Evolutionary conservation across 2,329 filamentous ascomycete species (phyloP).

Genomic region (Alternaria longipes): DNA sequence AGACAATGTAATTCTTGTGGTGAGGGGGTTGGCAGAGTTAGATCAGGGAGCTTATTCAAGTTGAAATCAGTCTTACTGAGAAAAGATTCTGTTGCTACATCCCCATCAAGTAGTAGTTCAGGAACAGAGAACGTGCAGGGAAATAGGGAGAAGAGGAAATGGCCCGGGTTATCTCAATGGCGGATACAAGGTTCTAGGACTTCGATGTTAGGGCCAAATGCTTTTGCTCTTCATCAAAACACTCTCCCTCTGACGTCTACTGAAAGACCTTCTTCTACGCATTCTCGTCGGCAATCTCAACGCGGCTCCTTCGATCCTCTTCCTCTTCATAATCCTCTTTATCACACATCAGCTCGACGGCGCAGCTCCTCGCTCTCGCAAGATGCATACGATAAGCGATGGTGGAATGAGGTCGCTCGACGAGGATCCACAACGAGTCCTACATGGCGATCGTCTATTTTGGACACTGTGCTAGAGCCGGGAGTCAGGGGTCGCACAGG

Average conservation of each 20-base stretch:
- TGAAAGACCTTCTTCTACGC: neutral
- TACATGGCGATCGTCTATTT: slow-evolving; percentile 12
- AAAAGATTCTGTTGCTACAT: neutral
- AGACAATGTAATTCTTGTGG: neutral
- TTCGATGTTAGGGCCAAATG: neutral
- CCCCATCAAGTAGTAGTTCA: neutral
- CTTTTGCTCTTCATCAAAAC: neutral
- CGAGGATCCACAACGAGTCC: slow-evolving; percentile 8
- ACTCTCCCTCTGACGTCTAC: slow-evolving; percentile 3
- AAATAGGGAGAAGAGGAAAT: neutral
- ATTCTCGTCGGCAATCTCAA: neutral
- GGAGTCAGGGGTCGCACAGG: neutral
- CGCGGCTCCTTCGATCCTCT: neutral
- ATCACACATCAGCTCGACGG: neutral
- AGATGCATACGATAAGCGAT: slow-evolving; percentile 10
- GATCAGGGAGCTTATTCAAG: neutral
- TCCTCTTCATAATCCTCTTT: neutral
- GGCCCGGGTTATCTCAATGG: neutral
- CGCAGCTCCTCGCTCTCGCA: neutral
- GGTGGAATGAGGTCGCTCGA: slow-evolving; percentile 17
- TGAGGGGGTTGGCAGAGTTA: neutral
- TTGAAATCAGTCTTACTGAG: neutral
- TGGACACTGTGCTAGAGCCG: slow-evolving; percentile 21
- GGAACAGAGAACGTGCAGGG: neutral
- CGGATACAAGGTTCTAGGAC: neutral